Evolutionary conservation across 202 grass and related monocot species (phyloP).

Genomic region (Tripidium arundinaceum): DNA sequence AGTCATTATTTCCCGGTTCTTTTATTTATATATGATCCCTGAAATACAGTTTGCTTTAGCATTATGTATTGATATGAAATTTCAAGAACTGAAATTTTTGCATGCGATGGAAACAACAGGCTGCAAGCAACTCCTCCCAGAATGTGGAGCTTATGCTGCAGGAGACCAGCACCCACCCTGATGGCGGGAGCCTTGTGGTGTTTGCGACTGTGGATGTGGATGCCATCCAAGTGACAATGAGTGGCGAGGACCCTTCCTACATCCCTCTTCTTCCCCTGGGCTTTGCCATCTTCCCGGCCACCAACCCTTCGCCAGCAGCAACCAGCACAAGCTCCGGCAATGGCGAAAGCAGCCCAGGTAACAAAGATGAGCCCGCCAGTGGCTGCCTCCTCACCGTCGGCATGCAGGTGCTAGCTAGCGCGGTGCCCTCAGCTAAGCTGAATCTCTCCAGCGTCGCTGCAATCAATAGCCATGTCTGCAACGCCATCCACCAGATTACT

Average conservation of each 20-base stretch:
- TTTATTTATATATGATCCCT: neutral
- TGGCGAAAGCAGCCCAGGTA: conserved; percentile 15
- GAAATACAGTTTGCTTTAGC: neutral
- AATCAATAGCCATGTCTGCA: conserved; percentile 86
- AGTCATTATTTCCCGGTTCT: neutral
- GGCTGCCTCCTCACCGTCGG: conserved; percentile 93
- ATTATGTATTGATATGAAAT: neutral
- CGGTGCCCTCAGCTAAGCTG: conserved; percentile 81
- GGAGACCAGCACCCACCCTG: conserved; percentile 85
- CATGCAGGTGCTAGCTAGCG: conserved; percentile 84
- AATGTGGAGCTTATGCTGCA: conserved; percentile 96
- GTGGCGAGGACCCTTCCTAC: conserved; percentile 82
- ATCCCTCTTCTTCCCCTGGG: conserved; percentile 84
- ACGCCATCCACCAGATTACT: conserved; percentile 73
- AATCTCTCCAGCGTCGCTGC: conserved; percentile 79
- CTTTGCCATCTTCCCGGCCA: conserved; percentile 71
- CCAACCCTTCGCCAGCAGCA: conserved; percentile 22
- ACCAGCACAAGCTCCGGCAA: neutral
- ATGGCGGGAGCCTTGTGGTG: conserved; percentile 73
- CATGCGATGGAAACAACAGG: conserved; percentile 35
- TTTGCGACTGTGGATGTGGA: conserved; percentile 79
- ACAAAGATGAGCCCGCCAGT: neutral
- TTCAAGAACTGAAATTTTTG: neutral
- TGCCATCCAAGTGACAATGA: conserved; percentile 92
- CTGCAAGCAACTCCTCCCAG: conserved; percentile 94